These are phyloP conservation scores for Lactifluus pinguis DNA, from an alignment of 768 basidiomycete species.

Conservation along the genomic window DNA sequence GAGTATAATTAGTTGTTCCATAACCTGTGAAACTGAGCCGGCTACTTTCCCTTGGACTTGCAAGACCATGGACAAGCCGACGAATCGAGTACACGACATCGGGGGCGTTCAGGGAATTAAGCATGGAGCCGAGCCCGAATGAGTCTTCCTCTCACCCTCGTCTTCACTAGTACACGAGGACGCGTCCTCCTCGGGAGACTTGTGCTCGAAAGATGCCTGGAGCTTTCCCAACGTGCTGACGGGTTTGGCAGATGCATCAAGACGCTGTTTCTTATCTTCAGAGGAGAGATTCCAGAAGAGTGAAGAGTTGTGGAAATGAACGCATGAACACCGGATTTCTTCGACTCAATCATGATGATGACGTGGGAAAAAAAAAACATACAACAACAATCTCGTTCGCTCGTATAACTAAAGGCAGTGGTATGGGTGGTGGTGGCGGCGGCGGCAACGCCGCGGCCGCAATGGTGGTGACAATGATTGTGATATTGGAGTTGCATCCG, in stretches of 20 bases:
- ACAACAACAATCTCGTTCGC: background rate
- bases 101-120: slow-evolving; percentile 69
- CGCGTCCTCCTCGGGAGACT: slow-evolving; percentile 21
- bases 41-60: slow-evolving; percentile 88
- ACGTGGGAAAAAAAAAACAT: background rate
- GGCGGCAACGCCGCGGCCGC: too few relatives aligned
- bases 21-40: slow-evolving; percentile 91
- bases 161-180: slow-evolving; percentile 27
- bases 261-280: slow-evolving; percentile 63
- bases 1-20: slow-evolving; percentile 19
- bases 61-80: slow-evolving; percentile 77
- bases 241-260: slow-evolving; percentile 82
- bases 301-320: slow-evolving; percentile 75
- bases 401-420: too few relatives aligned
- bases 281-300: slow-evolving; percentile 94
- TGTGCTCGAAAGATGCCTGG: slow-evolving; percentile 55
- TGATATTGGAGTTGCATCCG: too few relatives aligned
- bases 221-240: slow-evolving; percentile 76
- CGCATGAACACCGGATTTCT: too few relatives aligned
- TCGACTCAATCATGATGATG: too few relatives aligned
- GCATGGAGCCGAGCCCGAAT: slow-evolving; percentile 32
- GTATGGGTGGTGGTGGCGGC: too few relatives aligned
- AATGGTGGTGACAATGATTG: too few relatives aligned
- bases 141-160: slow-evolving; percentile 22
- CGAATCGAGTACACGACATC: slow-evolving; percentile 92